A percentile compares a stretch with the other conserved stretches of the same genome.
These are phyloP conservation scores for Nicotiana benthamiana DNA, from an alignment of 257 asterid species.

Conservation along the genomic window DNA sequence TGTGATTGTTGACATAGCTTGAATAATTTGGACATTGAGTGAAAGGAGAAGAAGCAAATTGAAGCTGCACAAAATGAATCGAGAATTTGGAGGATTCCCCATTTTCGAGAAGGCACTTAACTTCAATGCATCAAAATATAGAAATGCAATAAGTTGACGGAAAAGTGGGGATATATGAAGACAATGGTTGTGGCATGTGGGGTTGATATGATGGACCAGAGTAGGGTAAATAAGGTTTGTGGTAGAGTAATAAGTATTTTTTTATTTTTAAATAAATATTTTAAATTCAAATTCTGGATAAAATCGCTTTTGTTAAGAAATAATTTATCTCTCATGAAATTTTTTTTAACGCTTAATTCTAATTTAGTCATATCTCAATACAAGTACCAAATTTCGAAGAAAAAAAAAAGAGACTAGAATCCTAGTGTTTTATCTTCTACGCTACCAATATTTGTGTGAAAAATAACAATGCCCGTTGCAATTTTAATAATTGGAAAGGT, in stretches of 20 bases:
- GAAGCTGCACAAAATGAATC: constrained; percentile 4
- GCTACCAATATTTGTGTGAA: not conserved
- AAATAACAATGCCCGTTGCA: not conserved
- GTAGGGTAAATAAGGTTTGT: not conserved
- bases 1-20: constrained; percentile 32
- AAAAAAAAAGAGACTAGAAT: too few species aligned
- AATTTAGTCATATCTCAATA: too few species aligned
- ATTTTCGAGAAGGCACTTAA: constrained; percentile 14
- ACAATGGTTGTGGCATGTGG: not conserved
- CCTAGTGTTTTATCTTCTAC: not conserved
- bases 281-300: too few species aligned
- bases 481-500: not conserved
- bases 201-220: not conserved
- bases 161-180: not conserved
- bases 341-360: too few species aligned
- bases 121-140: not conserved
- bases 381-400: too few species aligned
- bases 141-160: not conserved
- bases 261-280: too few species aligned
- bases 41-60: constrained; percentile 13
- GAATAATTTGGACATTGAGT: not conserved
- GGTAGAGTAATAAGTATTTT: too few species aligned
- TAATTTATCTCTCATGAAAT: too few species aligned
- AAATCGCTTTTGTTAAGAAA: too few species aligned
- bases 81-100: constrained; percentile 16